Conservation (phyloP, 2,329 filamentous ascomycete species). For the Zopfia rhizophila region DNA sequence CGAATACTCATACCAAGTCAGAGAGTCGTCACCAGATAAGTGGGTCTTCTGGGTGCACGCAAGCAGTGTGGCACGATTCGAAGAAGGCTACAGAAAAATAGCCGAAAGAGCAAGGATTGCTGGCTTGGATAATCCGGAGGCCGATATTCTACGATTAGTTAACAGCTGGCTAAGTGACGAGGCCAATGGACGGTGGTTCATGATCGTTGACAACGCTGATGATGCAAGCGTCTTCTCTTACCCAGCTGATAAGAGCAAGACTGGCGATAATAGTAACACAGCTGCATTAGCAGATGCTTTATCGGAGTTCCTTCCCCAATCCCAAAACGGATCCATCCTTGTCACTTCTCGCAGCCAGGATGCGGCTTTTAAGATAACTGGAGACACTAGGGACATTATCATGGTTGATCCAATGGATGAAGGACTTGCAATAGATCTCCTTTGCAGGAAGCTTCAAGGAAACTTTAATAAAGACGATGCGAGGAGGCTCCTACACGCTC, state of each 20-base stretch:
- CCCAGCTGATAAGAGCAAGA: background rate
- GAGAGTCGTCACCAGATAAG: background rate
- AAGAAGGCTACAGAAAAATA: conserved; percentile 16
- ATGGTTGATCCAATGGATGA: background rate
- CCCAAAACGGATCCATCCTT: background rate
- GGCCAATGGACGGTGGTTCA: conserved; percentile 16
- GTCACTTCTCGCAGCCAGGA: background rate
- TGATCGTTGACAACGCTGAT: conserved; percentile 13
- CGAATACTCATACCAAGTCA: conserved; percentile 1
- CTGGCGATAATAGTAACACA: background rate
- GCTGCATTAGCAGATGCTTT: background rate
- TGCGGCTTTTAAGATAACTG: background rate
- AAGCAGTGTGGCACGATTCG: conserved; percentile 24
- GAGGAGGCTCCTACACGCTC: background rate
- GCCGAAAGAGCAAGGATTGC: conserved; percentile 13
- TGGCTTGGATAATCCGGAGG: conserved; percentile 11
- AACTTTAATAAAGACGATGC: too few species aligned
- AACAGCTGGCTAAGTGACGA: conserved; percentile 16
- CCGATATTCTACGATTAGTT: conserved; percentile 14
- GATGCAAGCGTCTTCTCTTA: background rate
- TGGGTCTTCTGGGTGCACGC: conserved; percentile 5
- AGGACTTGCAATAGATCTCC: background rate
- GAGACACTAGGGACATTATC: conserved; percentile 2
- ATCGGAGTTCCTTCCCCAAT: background rate
- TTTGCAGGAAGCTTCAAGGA: background rate